A percentile compares a stretch with the other conserved stretches of the same genome.
Evolutionary conservation across 805 yeast genomes (phyloP).

Genomic region (Myxozyma monticola): DNA sequence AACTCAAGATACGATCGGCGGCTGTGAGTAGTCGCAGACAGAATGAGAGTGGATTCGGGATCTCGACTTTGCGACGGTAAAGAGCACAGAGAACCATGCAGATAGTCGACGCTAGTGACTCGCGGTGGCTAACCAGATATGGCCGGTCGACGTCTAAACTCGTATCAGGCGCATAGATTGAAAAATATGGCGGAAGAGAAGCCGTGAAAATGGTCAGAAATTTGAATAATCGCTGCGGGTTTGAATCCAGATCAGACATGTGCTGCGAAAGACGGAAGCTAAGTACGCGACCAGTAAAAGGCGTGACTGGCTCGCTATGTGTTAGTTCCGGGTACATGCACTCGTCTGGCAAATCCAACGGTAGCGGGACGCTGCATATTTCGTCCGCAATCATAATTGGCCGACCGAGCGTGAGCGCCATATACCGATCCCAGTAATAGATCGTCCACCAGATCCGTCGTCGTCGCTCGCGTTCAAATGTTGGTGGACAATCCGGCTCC

Average conservation of each 20-base stretch:
- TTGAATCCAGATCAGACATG: constrained; percentile 8
- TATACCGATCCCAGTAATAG: constrained; percentile 25
- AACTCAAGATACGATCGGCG: constrained; percentile 4
- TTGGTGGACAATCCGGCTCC: constrained; percentile 13
- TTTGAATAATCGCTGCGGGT: constrained; percentile 8
- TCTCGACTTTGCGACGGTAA: constrained; percentile 11
- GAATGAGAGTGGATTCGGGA: constrained; percentile 16
- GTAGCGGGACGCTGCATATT: constrained; percentile 15
- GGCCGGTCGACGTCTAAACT: constrained; percentile 10
- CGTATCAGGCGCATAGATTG: constrained; percentile 13
- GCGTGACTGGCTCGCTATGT: constrained; percentile 1
- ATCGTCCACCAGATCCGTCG: constrained; percentile 27
- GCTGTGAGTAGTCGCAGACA: constrained; percentile 15
- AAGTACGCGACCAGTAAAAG: constrained; percentile 17
- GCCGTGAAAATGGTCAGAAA: constrained; percentile 8
- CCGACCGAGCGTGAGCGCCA: constrained; percentile 19
- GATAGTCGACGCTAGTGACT: constrained; percentile 8
- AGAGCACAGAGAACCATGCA: constrained; percentile 4
- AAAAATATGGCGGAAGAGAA: constrained; percentile 19
- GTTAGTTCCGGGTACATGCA: constrained; percentile 13
- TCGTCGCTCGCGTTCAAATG: constrained; percentile 22
- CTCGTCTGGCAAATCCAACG: constrained; percentile 23
- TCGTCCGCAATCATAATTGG: constrained; percentile 23
- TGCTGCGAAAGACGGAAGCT: constrained; percentile 6
- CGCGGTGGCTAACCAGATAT: constrained; percentile 8